Evolutionary conservation across 768 basidiomycete genomes (phyloP).

Genomic region (Pisolithus microcarpus): DNA sequence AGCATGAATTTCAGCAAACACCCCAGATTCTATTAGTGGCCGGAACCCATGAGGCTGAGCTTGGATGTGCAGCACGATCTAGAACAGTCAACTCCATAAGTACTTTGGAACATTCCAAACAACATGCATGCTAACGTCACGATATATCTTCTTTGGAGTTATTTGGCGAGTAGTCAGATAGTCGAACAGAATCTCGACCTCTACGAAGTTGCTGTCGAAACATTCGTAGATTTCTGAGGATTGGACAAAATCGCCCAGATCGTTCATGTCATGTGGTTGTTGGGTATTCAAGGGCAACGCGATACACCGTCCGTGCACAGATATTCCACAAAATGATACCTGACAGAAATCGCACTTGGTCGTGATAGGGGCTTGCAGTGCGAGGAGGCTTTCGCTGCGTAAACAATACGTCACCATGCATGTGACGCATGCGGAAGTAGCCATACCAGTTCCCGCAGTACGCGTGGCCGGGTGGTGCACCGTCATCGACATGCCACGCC

Average conservation of each 20-base stretch:
- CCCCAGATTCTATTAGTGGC: slow-evolving; percentile 59
- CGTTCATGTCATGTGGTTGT: slow-evolving; percentile 62
- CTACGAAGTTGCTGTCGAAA: slow-evolving; percentile 69
- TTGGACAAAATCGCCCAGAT: slow-evolving; percentile 69
- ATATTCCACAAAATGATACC: slow-evolving; percentile 77
- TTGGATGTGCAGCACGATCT: slow-evolving; percentile 61
- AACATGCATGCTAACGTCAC: slow-evolving; percentile 45
- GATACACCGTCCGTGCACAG: slow-evolving; percentile 64
- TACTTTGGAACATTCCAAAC: not conserved
- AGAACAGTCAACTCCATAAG: slow-evolving; percentile 4
- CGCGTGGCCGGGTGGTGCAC: slow-evolving; percentile 70
- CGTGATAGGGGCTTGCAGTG: slow-evolving; percentile 66
- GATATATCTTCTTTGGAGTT: slow-evolving; percentile 67
- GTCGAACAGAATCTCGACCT: slow-evolving; percentile 81
- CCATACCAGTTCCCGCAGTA: slow-evolving; percentile 77
- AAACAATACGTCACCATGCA: not conserved
- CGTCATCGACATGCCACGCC: slow-evolving; percentile 75
- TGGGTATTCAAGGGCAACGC: slow-evolving; percentile 52
- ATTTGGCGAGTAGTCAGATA: slow-evolving; percentile 59
- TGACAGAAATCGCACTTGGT: slow-evolving; percentile 80
- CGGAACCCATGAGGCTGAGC: slow-evolving; percentile 56
- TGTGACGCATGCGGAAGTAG: not conserved
- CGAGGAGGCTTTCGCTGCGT: slow-evolving; percentile 65
- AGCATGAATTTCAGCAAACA: slow-evolving; percentile 67
- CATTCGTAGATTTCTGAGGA: slow-evolving; percentile 72